A percentile compares a stretch with the other conserved stretches of the same genome.
Evolutionary conservation across 208 protist genomes (phyloP).

Genomic region (Trypanosomatidae sp.): DNA sequence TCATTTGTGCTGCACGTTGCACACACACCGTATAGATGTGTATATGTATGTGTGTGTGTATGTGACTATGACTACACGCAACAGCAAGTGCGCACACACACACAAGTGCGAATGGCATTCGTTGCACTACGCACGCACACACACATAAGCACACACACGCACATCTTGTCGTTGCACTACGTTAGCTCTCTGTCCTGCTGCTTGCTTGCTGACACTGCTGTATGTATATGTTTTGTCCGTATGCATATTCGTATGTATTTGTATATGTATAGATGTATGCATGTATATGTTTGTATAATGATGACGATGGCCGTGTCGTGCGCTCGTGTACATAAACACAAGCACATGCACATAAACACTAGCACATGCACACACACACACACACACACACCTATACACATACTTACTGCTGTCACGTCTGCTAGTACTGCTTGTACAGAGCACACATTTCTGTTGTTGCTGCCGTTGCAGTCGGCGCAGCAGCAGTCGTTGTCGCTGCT

Average conservation of each 20-base stretch:
- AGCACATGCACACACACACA: neutral
- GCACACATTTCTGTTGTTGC: conserved; percentile 6
- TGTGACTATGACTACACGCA: neutral
- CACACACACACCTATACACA: neutral
- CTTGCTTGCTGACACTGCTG: too few relatives aligned
- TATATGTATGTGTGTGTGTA: neutral
- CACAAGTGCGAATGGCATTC: too few relatives aligned
- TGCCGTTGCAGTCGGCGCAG: neutral
- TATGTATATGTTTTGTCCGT: too few relatives aligned
- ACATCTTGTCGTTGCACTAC: too few relatives aligned
- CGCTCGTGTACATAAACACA: neutral
- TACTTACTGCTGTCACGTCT: neutral
- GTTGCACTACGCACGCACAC: too few relatives aligned
- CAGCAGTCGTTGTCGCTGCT: conserved; percentile 3
- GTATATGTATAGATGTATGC: conserved; percentile 3
- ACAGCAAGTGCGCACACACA: too few relatives aligned
- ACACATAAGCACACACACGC: too few relatives aligned
- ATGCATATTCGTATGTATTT: conserved; percentile 3
- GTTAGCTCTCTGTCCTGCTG: too few relatives aligned
- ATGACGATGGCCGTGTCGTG: neutral
- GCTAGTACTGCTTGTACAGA: conserved; percentile 33
- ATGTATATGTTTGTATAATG: neutral
- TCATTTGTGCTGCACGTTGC: too few relatives aligned
- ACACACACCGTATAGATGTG: neutral
- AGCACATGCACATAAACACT: conserved; percentile 1